Base-by-base conservation (phyloP, 352 stramenopile genomes). In the Pelagophyceae sp. region DNA sequence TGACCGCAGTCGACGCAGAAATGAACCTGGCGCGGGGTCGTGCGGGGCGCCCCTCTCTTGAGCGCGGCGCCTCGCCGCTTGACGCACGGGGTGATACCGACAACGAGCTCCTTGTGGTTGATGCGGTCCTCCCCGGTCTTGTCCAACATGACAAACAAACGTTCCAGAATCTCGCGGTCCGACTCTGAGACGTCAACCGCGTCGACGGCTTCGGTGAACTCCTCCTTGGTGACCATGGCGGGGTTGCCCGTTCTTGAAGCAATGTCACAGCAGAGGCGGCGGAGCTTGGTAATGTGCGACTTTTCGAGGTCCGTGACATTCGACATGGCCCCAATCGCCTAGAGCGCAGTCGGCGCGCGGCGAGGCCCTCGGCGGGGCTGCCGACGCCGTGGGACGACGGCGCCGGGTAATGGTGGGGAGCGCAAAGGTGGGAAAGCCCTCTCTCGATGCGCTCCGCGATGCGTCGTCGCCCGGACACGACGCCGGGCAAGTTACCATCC, bases 71-170 rank as follows among this genome's bases (percentile, higher is more conserved):
- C n/a, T n/a, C n/a, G n/a, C n/a, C n/a, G 45, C 11, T 54, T 23
- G 29, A 67, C 29, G 29, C 15, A 67, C 20, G 67, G 67, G 2
- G 3, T 20, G 67, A 74, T 1, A 31, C 35, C 33, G 33, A 74
- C 33, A 3, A 58, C 35, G 35, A 74, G 33, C 38, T 74, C 67
- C 67, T 74, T 74, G 67, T 74, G 38, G 67, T 74, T 74, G 67
- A 74, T 58, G 29, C 67, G 33, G 38, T 74, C 67, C 38, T 74
- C 67, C 35, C 67, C 67, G 35, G 67, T 74, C 17, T 31, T 17
- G 67, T 74, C 67, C 35, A 74, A n/a, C 67, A 74, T 74, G 67
- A 58, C 37, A 31, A 74, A 74, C 35, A 74, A 3, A 20, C 67
- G 35, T 15, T 74, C 67, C 15, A 74, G 33, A 37, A 74, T 54